Evolutionary conservation across 1,284 basidiomycete genomes (phyloP).

Genomic region (Tilletia indica): DNA sequence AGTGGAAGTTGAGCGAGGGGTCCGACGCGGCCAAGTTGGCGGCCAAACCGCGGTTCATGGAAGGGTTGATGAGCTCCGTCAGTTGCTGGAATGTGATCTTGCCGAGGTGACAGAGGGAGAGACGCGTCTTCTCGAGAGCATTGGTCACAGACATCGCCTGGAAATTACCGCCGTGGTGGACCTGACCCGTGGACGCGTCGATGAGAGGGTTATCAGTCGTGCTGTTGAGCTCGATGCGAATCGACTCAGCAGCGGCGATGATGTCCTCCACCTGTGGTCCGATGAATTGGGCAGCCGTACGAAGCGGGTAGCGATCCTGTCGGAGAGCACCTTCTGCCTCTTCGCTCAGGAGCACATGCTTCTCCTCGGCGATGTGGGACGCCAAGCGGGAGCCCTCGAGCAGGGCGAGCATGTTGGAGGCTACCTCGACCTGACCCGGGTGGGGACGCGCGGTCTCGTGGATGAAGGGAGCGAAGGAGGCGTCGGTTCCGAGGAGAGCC

Average conservation of each 20-base stretch:
- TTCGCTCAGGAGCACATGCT: slow-evolving; percentile 65
- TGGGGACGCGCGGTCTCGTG: slow-evolving; percentile 76
- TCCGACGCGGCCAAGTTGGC: slow-evolving; percentile 43
- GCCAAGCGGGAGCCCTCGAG: slow-evolving; percentile 73
- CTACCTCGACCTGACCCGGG: slow-evolving; percentile 68
- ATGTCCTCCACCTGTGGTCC: slow-evolving; percentile 29
- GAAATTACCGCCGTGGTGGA: slow-evolving; percentile 36
- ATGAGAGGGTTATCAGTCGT: slow-evolving; percentile 35
- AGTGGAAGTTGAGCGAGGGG: slow-evolving; percentile 67
- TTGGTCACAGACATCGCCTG: slow-evolving; percentile 72
- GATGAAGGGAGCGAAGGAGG: slow-evolving; percentile 64
- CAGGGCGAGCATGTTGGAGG: slow-evolving; percentile 33
- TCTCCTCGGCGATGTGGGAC: slow-evolving; percentile 64
- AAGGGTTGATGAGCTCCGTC: slow-evolving; percentile 68
- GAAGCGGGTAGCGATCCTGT: slow-evolving; percentile 75
- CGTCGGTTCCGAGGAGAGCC: slow-evolving; percentile 56
- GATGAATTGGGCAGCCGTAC: slow-evolving; percentile 29
- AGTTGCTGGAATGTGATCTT: slow-evolving; percentile 79
- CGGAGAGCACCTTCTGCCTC: slow-evolving; percentile 67
- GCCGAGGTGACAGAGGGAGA: slow-evolving; percentile 76
- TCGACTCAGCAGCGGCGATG: slow-evolving; percentile 17
- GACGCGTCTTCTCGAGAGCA: slow-evolving; percentile 81
- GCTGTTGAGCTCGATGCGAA: slow-evolving; percentile 26
- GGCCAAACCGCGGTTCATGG: slow-evolving; percentile 40
- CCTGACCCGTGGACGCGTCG: slow-evolving; percentile 37